phyloP scores from a whole-genome alignment of 805 yeast species.

The Saccharomycopsis fibuligera region DNA sequence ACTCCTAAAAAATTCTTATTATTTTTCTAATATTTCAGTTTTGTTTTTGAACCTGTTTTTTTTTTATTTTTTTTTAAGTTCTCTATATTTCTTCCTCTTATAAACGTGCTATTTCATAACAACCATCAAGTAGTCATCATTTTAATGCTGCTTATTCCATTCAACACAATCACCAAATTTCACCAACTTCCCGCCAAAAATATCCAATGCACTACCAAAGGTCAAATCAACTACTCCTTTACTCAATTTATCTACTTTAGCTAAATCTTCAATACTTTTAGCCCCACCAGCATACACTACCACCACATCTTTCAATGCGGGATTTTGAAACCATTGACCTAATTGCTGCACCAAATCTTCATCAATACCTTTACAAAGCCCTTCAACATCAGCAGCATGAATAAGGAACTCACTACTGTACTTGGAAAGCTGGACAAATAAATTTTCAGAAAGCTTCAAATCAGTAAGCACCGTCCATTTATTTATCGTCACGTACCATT shows the following conservation, averaged over 20 bases:
- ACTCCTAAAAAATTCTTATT: neutral
- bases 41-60: neutral
- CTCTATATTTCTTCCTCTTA: neutral
- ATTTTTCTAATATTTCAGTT: neutral
- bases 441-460: conserved; percentile 45
- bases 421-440: conserved; percentile 46
- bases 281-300: conserved; percentile 98
- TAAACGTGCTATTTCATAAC: no score
- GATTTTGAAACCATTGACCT: conserved; percentile 61
- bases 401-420: conserved; percentile 84
- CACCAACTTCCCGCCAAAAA: conserved; percentile 86
- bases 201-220: conserved; percentile 87
- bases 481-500: conserved; percentile 96
- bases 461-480: conserved; percentile 92
- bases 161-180: conserved; percentile 64
- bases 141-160: conserved; percentile 49
- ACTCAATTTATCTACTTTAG: conserved; percentile 60
- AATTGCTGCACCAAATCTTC: conserved; percentile 62
- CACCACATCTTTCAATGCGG: conserved; percentile 44
- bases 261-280: conserved; percentile 60
- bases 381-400: conserved; percentile 99
- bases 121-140: no score
- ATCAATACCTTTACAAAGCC: conserved; percentile 90
- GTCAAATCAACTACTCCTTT: conserved; percentile 85
- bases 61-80: neutral